phyloP scores from a whole-genome alignment of 176 grass and related monocot species.

The Aegilops speltoides region DNA sequence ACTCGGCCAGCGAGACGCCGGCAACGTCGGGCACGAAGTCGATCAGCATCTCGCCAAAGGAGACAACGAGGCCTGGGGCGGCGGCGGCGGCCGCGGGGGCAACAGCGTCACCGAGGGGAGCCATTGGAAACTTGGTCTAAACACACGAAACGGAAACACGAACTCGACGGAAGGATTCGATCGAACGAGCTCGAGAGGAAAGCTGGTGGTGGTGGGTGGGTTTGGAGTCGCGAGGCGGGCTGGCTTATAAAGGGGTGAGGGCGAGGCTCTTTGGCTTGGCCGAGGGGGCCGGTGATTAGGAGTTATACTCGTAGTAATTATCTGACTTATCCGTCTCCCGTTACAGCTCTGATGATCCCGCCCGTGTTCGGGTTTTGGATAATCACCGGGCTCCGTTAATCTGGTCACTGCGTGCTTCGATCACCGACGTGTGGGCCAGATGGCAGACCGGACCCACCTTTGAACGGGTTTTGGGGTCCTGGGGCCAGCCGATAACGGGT shows the following conservation, averaged over 20 bases:
- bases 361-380: neutral
- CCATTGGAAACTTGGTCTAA: constrained; percentile 1
- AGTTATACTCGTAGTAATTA: too few species aligned
- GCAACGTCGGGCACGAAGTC: constrained; percentile 85
- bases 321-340: too few species aligned
- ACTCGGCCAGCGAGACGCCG: constrained; percentile 79
- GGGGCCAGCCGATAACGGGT: neutral
- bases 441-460: neutral
- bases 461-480: too few species aligned
- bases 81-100: neutral
- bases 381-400: neutral
- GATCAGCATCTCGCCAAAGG: constrained; percentile 91
- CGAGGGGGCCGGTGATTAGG: neutral
- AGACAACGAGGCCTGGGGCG: constrained; percentile 52
- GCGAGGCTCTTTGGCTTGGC: neutral
- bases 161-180: neutral
- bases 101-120: constrained; percentile 28
- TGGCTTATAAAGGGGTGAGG: neutral
- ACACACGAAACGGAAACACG: neutral
- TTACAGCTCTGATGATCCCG: neutral
- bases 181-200: neutral
- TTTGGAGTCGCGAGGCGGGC: neutral
- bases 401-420: too few species aligned
- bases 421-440: neutral
- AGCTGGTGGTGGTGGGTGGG: neutral